A percentile compares a stretch with the other conserved stretches of the same genome.
Conservation (phyloP, 768 basidiomycete species). For the Terana coerulea region DNA sequence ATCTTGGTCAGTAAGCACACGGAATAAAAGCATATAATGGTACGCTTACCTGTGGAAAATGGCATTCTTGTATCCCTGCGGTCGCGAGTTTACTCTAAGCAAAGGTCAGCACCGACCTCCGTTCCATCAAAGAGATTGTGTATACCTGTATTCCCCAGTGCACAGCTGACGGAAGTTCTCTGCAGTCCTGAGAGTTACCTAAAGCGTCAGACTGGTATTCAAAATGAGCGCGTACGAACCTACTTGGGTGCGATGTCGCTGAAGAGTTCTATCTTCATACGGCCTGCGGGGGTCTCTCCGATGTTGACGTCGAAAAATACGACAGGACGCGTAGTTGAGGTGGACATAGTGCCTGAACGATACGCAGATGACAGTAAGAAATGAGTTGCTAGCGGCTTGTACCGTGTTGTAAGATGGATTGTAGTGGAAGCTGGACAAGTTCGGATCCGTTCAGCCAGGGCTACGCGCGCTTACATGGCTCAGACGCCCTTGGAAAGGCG, state of each 20-base stretch:
- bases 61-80: constrained; percentile 89
- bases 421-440: too few relatives aligned
- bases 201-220: neutral
- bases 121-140: too few relatives aligned
- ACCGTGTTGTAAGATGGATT: too few relatives aligned
- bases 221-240: constrained; percentile 21
- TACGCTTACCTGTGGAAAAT: constrained; percentile 80
- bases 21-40: constrained; percentile 15
- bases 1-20: constrained; percentile 19
- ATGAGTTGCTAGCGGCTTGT: too few relatives aligned
- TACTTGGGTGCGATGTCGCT: constrained; percentile 95
- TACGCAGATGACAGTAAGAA: too few relatives aligned
- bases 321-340: constrained; percentile 62
- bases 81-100: constrained; percentile 70
- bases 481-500: too few relatives aligned
- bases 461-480: too few relatives aligned
- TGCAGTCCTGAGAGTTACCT: constrained; percentile 63
- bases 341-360: constrained; percentile 42
- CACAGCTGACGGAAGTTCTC: constrained; percentile 98
- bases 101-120: constrained; percentile 2
- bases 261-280: constrained; percentile 97
- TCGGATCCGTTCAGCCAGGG: too few relatives aligned
- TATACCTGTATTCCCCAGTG: constrained; percentile 91
- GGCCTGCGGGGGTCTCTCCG: constrained; percentile 92
- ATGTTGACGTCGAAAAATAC: constrained; percentile 98